Percentiles rank a stretch among this genome's conserved stretches.
These are phyloP conservation scores for Daldinia childiae DNA, from an alignment of 495 filamentous ascomycete species.

Conservation along the genomic window DNA sequence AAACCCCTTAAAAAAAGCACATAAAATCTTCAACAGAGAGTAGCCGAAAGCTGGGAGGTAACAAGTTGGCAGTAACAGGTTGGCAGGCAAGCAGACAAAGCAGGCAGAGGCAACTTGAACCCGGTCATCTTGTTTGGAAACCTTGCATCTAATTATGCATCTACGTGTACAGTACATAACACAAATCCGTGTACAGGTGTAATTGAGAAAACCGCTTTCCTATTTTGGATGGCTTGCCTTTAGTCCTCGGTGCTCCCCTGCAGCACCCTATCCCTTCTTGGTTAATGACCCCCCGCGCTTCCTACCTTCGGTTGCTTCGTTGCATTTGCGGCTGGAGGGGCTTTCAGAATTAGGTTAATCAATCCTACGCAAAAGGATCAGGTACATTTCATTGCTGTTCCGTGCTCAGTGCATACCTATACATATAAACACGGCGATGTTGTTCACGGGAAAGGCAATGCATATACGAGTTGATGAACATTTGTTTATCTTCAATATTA, in stretches of 20 bases:
- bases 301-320: slow-evolving; percentile 29
- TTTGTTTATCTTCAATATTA: slow-evolving; percentile 3
- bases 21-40: background rate
- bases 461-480: background rate
- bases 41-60: background rate
- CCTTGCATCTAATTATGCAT: slow-evolving; percentile 35
- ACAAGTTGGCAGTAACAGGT: background rate
- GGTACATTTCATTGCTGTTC: background rate
- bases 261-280: slow-evolving; percentile 35
- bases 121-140: slow-evolving; percentile 9
- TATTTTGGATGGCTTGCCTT: slow-evolving; percentile 29
- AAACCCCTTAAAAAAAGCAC: slow-evolving; percentile 14
- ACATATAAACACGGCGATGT: background rate
- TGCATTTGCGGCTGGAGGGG: slow-evolving; percentile 35
- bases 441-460: background rate
- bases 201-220: slow-evolving; percentile 33
- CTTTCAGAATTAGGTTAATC: slow-evolving; percentile 18
- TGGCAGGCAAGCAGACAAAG: background rate
- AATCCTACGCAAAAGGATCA: slow-evolving; percentile 10
- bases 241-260: slow-evolving; percentile 37
- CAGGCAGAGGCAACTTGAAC: slow-evolving; percentile 7
- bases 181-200: background rate
- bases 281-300: slow-evolving; percentile 20
- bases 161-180: slow-evolving; percentile 34
- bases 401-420: background rate